Base-by-base conservation (phyloP, 306 rosid species). In the Casuarina glauca region DNA sequence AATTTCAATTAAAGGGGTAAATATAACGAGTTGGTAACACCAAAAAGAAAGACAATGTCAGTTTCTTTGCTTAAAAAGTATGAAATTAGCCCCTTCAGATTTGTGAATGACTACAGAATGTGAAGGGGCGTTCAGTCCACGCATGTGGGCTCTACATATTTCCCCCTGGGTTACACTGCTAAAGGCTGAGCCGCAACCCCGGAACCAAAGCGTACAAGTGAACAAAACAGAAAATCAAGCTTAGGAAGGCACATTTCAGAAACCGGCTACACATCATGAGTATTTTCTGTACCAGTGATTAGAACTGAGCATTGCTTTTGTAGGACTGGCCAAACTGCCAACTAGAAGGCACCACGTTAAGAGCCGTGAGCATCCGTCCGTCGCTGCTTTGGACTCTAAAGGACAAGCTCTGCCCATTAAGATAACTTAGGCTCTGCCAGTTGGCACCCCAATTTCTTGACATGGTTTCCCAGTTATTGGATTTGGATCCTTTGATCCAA, bases 281-380 rank as follows among this genome's bases (percentile, higher is more conserved):
- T 39, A 11, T 2, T 13, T 64, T 26, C 32, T 64, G 49, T 17
- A 41, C 41, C 9, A 6, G 41, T 64, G 49, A 66, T 17, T 41
- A 69, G 74, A 77, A 69, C 35, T 55, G 75, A 46, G 70, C 39
- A 9, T 79, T 80, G 81, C 82, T 85, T 11, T 3, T 46, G 79
- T 84, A 87, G 52, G 93, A 81, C 79, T 89, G 93, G 74, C 90
- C 89, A 77, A 89, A 87, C 17, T 17, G 62, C 93, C 93, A 89
- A 74, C 9, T 54, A 73, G 90, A 77, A 1, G 90, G 89, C 43
- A 45, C 93, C 70, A 79, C 82, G 45, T 85, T 63, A 11, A 68
- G 20, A 71, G 89, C 88, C 5, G 85, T 83, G 44, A 46, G 70
- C 45, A 17, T 83, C 32, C 1, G 79, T 77, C 90, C 89, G 51